Conservation (phyloP, 305 asterid genomes). For the Solanum hybrid region DNA sequence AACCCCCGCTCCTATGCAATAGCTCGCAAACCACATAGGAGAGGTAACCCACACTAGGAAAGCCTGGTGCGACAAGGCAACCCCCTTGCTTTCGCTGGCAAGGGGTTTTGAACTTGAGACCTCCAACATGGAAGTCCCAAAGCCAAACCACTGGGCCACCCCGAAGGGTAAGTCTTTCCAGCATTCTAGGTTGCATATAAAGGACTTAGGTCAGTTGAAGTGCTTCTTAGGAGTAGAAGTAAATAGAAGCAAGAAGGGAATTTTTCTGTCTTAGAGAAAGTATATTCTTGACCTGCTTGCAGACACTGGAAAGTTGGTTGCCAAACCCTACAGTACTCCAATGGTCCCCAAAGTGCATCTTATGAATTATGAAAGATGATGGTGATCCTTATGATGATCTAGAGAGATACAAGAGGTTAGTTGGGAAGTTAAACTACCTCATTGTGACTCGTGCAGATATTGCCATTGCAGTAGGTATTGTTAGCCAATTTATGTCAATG, state of each 20-base stretch:
- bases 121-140: too few relatives aligned
- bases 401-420: background rate
- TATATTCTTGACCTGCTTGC: background rate
- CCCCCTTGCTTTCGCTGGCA: too few relatives aligned
- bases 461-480: background rate
- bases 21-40: too few relatives aligned
- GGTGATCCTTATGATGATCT: background rate
- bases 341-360: background rate
- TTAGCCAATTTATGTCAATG: background rate
- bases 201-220: background rate
- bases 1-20: too few relatives aligned
- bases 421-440: background rate
- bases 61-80: too few relatives aligned
- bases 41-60: too few relatives aligned
- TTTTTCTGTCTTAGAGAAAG: background rate
- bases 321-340: background rate
- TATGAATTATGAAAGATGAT: background rate
- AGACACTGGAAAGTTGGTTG: background rate
- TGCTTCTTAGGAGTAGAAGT: background rate
- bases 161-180: background rate
- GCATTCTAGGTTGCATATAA: background rate
- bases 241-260: background rate
- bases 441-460: background rate
- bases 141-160: too few relatives aligned
- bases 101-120: too few relatives aligned